These are phyloP conservation scores for Apiospora koreana DNA, from an alignment of 2,329 filamentous ascomycete genomes.

Conservation along the genomic window DNA sequence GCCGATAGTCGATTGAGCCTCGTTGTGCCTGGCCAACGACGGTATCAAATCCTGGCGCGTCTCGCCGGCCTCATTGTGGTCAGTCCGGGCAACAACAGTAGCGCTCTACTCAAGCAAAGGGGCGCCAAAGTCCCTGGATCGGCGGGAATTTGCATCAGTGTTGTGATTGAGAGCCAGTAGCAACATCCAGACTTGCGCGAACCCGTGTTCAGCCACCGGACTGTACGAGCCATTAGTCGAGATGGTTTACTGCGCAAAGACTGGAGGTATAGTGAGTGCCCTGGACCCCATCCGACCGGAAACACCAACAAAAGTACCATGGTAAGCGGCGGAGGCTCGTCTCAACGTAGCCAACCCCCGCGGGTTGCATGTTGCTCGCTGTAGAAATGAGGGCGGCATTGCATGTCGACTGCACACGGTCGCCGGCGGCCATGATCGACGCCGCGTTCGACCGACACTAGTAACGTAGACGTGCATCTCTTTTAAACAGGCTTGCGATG, in stretches of 20 bases:
- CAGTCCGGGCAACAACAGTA: conserved; percentile 33
- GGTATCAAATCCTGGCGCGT: conserved; percentile 45
- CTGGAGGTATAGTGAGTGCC: too few species aligned
- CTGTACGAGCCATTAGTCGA: not conserved
- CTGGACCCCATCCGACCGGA: not conserved
- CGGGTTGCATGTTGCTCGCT: not conserved
- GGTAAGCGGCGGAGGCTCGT: not conserved
- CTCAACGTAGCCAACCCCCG: not conserved
- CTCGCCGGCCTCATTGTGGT: conserved; percentile 41
- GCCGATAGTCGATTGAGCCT: conserved; percentile 46
- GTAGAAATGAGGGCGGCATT: not conserved
- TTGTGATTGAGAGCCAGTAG: conserved; percentile 40
- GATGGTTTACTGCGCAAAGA: too few species aligned
- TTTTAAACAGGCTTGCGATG: too few species aligned
- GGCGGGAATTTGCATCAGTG: conserved; percentile 39
- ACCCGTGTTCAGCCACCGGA: conserved; percentile 24
- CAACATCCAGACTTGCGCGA: conserved; percentile 41
- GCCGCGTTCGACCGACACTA: not conserved
- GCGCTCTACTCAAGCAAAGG: conserved; percentile 24
- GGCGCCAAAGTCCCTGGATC: conserved; percentile 34
- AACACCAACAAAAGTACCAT: too few species aligned
- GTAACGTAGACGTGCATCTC: too few species aligned
- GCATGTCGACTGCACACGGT: not conserved
- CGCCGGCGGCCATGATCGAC: not conserved
- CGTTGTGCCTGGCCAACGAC: conserved; percentile 44